Evolutionary conservation across 225 moss, liverwort and hornwort genomes (phyloP), one percentile per base, ranked within the genome.

Genomic region (Pseudoscleropodium purum): DNA sequence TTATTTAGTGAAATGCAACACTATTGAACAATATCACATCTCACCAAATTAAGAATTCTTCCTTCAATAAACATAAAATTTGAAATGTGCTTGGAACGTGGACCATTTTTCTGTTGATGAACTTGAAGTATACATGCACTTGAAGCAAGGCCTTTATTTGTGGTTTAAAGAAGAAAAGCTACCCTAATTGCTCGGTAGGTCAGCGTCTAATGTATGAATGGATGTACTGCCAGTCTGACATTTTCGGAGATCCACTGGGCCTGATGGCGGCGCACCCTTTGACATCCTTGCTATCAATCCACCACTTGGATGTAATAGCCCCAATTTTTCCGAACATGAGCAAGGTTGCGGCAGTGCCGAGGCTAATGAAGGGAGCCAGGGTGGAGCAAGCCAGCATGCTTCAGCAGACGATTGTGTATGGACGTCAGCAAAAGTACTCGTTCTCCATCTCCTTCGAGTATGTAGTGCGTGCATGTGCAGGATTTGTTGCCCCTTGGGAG

Each of bases 391-490:
- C 94, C 74, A 94, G 94, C 88, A 89, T 98, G 86, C 92, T 98
- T 39, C 98, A 98, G 84, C 98, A 97, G 88, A 93, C 98, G 20
- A 93, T 97, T 20, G 92, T 93, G 31, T 98, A 98, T 74, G 93
- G 90, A 26, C 91, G 90, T 27, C 91, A 93, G 52, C 92, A 88
- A 66, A 86, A 94, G 31, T 97, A 95, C 87, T 97, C 98, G 9
- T 98, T 96, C 88, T 96, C 98, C 31, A 89, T 98, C 69, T 96
- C 98, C 57, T 92, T 93, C 80, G 98, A 97, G 34, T 98, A 93
- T 64, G 92, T 93, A 24, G 88, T 98, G 83, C 94, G 97, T 30
- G 98, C 91, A 1, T 94, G 95, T 79, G 92, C 90, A 88, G 95
- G 96, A 23, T 96, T 94, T 57, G 88, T 97, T 56, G 90, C 96